phyloP scores from a whole-genome alignment of 202 grass and related monocot genomes.

The Musa balbisiana region DNA sequence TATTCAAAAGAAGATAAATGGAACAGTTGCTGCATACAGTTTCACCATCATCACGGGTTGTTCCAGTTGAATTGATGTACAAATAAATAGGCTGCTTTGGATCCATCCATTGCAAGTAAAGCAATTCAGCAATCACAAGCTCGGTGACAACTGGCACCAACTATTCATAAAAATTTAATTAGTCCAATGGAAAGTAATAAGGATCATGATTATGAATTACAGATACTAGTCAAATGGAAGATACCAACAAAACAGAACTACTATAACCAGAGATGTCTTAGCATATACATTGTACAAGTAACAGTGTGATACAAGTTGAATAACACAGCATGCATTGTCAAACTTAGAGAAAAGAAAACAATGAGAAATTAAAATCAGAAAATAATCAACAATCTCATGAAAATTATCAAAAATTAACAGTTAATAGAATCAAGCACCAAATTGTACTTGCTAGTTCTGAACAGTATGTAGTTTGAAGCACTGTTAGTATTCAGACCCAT shows the following conservation, averaged over 20 bases:
- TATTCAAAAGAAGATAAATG: conserved; percentile 11
- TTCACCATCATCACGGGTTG: conserved; percentile 78
- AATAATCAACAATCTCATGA: background rate
- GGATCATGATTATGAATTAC: background rate
- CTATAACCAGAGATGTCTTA: background rate
- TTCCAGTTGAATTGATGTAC: conserved; percentile 89
- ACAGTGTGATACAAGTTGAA: background rate
- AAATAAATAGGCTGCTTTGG: conserved; percentile 80
- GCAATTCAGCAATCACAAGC: conserved; percentile 64
- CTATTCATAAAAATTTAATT: conserved; percentile 28
- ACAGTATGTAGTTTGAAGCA: background rate
- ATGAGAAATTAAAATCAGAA: background rate
- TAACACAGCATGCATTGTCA: background rate
- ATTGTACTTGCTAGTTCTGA: background rate
- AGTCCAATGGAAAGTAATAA: background rate
- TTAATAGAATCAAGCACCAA: background rate
- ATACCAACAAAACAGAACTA: background rate
- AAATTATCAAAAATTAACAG: background rate
- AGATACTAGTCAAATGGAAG: background rate
- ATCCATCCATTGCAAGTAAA: conserved; percentile 94
- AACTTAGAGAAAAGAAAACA: background rate
- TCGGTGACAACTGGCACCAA: conserved; percentile 86
- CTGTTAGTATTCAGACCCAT: background rate
- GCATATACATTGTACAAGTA: background rate
- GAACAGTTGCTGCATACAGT: conserved; percentile 47